Base-by-base conservation (phyloP, 2,329 filamentous ascomycete genomes). In the Colletotrichum agaves region DNA sequence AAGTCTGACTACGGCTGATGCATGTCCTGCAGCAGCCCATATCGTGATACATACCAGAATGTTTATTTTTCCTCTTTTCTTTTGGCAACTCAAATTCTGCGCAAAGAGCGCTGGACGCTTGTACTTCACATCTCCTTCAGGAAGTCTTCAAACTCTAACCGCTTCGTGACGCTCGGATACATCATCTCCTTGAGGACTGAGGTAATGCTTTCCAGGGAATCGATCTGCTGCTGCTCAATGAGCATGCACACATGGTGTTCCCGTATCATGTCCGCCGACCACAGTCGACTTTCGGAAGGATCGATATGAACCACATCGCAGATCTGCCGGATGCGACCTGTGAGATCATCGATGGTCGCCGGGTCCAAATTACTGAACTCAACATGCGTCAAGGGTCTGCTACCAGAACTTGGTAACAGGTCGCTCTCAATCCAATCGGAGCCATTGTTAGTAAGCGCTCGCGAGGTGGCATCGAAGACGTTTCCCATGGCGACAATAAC, bases 281-380 rank as follows among this genome's bases (percentile, higher is more conserved):
- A 69, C 13, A 23, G 47, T 2, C 57, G 35, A 13, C 44, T 46
- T 27, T 49, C 60, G 33, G 4, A 11, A 3, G 62, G 55, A 31
- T 70, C 68, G 5, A 58, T 52, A n/a, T 61, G 63, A 8, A 76
- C 21, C 15, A 71, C 41, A 12, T 72, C 70, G 19, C 53, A 58
- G 7, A 72, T 65, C 46, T 74, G 67, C 37, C 71, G 70, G 21
- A 76, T 70, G 27, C 72, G 71, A 6, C 70, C 31, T 13, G 52
- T 69, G 12, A 74, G 56, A 3, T 73, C 75, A 8, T 70, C 67
- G 15, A 75, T 71, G 3, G 71, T 71, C 27, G 71, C 70, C 8
- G 71, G 66, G 44, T 74, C 71, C 10, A 75, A 55, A 8, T 52
- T 61, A 33, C 70, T 72, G 63, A 75, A 73, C 44, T 73, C 71